A percentile compares a stretch with the other conserved stretches of the same genome.
Conservation (phyloP, 306 rosid species). For the Adenanthera pavonina region DNA sequence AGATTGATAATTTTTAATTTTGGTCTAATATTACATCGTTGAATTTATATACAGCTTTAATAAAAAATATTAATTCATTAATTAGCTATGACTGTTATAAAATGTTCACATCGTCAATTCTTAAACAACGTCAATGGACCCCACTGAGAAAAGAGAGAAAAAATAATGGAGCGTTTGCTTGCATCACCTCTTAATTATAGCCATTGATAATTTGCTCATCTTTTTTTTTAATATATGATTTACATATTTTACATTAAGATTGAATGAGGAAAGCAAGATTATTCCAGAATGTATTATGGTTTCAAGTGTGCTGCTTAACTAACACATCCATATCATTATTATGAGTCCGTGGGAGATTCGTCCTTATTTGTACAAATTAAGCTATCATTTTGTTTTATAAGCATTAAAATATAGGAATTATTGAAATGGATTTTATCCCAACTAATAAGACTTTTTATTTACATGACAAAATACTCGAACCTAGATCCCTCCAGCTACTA, state of each 20-base stretch:
- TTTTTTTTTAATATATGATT: neutral
- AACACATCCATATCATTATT: neutral
- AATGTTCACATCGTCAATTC: neutral
- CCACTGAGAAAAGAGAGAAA: neutral
- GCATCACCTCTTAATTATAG: neutral
- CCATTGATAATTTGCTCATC: neutral
- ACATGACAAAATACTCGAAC: too few species aligned
- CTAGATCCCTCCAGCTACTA: too few species aligned
- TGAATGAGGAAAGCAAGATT: neutral
- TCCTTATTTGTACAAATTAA: neutral
- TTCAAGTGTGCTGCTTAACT: neutral
- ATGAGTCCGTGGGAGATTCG: neutral
- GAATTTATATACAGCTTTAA: too few species aligned
- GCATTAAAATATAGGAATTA: too few species aligned
- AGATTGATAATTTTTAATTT: too few species aligned
- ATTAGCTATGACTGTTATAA: neutral
- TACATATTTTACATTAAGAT: neutral
- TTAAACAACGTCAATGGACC: neutral
- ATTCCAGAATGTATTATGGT: neutral
- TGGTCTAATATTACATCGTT: too few species aligned
- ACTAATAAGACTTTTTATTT: too few species aligned
- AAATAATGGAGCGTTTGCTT: neutral
- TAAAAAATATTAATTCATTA: too few species aligned
- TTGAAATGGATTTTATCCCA: too few species aligned
- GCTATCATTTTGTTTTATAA: too few species aligned